phyloP scores from a whole-genome alignment of 2,329 filamentous ascomycete species.

The Colletotrichum sp. region DNA sequence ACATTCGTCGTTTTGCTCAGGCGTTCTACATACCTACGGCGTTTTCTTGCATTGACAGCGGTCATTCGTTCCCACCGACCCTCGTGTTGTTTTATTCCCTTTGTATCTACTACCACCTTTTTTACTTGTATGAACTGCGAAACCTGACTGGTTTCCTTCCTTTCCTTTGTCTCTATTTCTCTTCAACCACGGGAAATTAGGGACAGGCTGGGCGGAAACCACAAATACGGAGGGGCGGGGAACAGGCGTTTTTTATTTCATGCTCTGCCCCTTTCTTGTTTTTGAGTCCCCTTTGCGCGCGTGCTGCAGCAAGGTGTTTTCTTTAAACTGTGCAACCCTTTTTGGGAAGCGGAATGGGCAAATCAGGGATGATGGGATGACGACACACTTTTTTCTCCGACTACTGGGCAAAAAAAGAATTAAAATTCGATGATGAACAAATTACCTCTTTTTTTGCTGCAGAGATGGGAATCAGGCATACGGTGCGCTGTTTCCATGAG shows the following conservation, averaged over 20 bases:
- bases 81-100: slow-evolving; percentile 4
- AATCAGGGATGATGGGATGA: slow-evolving; percentile 16
- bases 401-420: slow-evolving; percentile 7
- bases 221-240: neutral
- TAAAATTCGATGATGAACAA: neutral
- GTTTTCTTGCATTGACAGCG: slow-evolving; percentile 20
- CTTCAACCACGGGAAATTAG: slow-evolving; percentile 3
- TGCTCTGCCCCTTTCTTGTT: neutral
- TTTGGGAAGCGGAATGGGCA: slow-evolving; percentile 1
- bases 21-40: slow-evolving; percentile 18
- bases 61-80: slow-evolving; percentile 11
- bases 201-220: slow-evolving; percentile 3
- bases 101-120: slow-evolving; percentile 7
- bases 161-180: slow-evolving; percentile 5
- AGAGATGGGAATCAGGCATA: neutral
- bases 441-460: neutral
- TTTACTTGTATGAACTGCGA: slow-evolving; percentile 8
- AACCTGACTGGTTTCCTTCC: neutral
- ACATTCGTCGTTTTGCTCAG: neutral
- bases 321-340: neutral
- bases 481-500: neutral
- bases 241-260: neutral
- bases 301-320: slow-evolving; percentile 14
- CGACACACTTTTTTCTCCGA: neutral
- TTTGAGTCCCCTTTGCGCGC: neutral